Conservation (phyloP, 345 rosid species). For the Citrus trifoliata region DNA sequence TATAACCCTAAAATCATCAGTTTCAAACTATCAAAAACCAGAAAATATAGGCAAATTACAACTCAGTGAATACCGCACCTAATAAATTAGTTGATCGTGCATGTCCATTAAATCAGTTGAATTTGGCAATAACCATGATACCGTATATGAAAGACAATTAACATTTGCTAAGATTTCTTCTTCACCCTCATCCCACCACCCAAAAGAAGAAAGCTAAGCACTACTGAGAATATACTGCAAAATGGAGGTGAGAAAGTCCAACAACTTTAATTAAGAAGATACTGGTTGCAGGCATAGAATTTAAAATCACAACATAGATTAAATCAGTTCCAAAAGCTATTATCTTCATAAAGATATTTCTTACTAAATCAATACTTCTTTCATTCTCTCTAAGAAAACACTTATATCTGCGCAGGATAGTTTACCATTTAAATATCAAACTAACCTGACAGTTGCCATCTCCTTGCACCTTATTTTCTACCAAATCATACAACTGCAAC, state of each 20-base stretch:
- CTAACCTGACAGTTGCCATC: conserved; percentile 81
- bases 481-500: conserved; percentile 48
- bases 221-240: not conserved
- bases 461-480: conserved; percentile 65
- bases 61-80: not conserved
- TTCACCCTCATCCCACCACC: too few species aligned
- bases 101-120: not conserved
- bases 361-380: not conserved
- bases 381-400: not conserved
- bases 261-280: not conserved
- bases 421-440: not conserved
- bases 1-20: not conserved
- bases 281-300: not conserved
- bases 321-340: not conserved
- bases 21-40: not conserved
- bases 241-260: not conserved
- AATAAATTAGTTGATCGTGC: not conserved
- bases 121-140: not conserved
- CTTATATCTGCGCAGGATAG: not conserved
- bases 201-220: too few species aligned
- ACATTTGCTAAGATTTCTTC: not conserved
- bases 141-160: not conserved
- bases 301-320: not conserved
- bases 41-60: not conserved
- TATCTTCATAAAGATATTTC: not conserved